These are phyloP conservation scores for Xerocomus potaroensis DNA, from an alignment of 768 basidiomycete genomes.

Conservation along the genomic window DNA sequence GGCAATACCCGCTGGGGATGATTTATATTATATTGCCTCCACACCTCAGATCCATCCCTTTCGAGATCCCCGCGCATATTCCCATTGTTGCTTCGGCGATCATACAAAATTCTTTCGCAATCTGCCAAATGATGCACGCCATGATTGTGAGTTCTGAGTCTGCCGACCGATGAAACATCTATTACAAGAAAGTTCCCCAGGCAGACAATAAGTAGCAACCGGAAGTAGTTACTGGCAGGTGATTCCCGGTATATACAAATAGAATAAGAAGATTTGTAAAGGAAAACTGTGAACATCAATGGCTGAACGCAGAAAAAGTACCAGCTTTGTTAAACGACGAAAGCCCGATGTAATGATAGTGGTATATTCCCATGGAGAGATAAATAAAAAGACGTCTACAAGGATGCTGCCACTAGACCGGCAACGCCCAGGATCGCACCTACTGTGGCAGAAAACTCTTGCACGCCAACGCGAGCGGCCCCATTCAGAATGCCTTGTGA, in stretches of 20 bases:
- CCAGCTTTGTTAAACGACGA: slow-evolving; percentile 22
- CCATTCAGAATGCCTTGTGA: slow-evolving; percentile 34
- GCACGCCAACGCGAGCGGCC: slow-evolving; percentile 22
- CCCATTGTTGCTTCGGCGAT: slow-evolving; percentile 8
- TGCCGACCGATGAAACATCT: neutral
- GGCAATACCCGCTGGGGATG: neutral
- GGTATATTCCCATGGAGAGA: slow-evolving; percentile 14
- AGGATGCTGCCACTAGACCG: slow-evolving; percentile 29
- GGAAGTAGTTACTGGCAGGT: slow-evolving; percentile 4
- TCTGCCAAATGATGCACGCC: slow-evolving; percentile 3
- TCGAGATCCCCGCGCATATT: slow-evolving; percentile 22
- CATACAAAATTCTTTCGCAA: neutral
- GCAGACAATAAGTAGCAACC: neutral
- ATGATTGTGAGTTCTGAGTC: neutral
- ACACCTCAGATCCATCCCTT: slow-evolving; percentile 7
- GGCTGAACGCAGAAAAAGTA: slow-evolving; percentile 14
- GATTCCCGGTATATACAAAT: slow-evolving; percentile 20
- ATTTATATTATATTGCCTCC: too few species aligned
- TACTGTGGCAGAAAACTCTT: slow-evolving; percentile 27
- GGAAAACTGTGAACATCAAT: slow-evolving; percentile 11
- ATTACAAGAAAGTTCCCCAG: neutral
- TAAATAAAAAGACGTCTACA: slow-evolving; percentile 12
- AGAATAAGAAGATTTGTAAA: slow-evolving; percentile 2
- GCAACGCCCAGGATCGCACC: slow-evolving; percentile 32
- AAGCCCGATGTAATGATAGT: slow-evolving; percentile 11